A percentile compares a stretch with the other conserved stretches of the same genome.
phyloP scores from a whole-genome alignment of 2,329 filamentous ascomycete species.

The Fusarium devonianum region DNA sequence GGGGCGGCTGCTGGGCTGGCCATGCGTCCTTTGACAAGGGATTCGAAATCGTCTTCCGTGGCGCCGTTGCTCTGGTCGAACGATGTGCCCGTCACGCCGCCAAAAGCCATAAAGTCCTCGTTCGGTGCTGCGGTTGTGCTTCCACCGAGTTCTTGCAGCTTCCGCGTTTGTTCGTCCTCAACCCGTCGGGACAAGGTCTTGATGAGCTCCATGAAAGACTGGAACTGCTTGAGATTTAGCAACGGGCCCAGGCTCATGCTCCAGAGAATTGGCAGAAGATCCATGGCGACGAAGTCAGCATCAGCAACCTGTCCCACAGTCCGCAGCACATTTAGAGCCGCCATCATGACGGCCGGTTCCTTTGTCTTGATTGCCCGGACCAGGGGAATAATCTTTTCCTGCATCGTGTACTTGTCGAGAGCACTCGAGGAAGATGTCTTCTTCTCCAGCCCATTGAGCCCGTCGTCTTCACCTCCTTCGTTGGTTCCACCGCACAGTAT shows the following conservation, averaged over 20 bases:
- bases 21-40: constrained; percentile 77
- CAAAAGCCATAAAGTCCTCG: constrained; percentile 76
- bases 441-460: constrained; percentile 75
- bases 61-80: constrained; percentile 62
- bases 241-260: constrained; percentile 88
- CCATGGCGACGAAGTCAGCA: constrained; percentile 89
- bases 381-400: constrained; percentile 93
- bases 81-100: constrained; percentile 67
- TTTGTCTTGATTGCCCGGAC: constrained; percentile 96
- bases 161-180: constrained; percentile 87
- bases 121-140: constrained; percentile 58
- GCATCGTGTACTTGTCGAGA: constrained; percentile 96
- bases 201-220: constrained; percentile 88
- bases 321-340: constrained; percentile 81
- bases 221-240: constrained; percentile 86
- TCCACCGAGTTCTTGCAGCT: constrained; percentile 82
- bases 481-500: constrained; percentile 83
- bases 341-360: constrained; percentile 97
- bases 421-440: constrained; percentile 76
- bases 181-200: constrained; percentile 80
- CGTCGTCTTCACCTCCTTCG: constrained; percentile 64
- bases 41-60: constrained; percentile 81
- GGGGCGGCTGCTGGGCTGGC: constrained; percentile 48
- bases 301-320: constrained; percentile 85
- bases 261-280: constrained; percentile 90